Conservation (phyloP, 1,139 yeast species). For the Scheffersomyces quercinus region DNA sequence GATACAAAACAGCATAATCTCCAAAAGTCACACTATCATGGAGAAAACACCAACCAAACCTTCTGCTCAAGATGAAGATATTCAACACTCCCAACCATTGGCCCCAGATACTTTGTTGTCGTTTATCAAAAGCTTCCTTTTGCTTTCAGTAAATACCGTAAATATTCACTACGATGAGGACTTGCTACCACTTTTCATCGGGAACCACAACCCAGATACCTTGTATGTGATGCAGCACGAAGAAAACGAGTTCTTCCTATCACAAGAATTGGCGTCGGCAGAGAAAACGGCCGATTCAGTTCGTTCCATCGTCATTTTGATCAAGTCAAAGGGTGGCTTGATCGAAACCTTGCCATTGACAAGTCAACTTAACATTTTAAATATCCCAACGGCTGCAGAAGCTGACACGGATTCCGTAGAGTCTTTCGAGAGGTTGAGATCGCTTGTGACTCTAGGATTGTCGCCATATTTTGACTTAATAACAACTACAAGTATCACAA, state of each 20-base stretch:
- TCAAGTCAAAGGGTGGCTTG: conserved; percentile 45
- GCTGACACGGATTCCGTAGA: conserved; percentile 18
- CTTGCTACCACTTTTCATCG: conserved; percentile 12
- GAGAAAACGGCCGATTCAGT: conserved; percentile 3
- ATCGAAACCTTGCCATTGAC: conserved; percentile 23
- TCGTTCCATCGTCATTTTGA: conserved; percentile 31
- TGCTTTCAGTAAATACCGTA: neutral
- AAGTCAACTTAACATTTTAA: conserved; percentile 43
- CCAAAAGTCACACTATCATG: neutral
- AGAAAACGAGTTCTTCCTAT: conserved; percentile 13
- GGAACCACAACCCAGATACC: conserved; percentile 19
- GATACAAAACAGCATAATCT: neutral
- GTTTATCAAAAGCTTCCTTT: neutral
- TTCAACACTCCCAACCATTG: neutral
- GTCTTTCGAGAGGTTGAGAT: conserved; percentile 57
- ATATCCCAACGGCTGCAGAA: conserved; percentile 27
- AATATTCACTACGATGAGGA: neutral
- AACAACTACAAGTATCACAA: conserved; percentile 1
- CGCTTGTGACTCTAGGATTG: conserved; percentile 51
- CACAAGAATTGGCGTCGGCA: conserved; percentile 3
- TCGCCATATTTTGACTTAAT: conserved; percentile 40
- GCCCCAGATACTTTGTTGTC: neutral
- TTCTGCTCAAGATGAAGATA: no score
- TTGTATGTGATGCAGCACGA: conserved; percentile 19
- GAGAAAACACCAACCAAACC: neutral